phyloP scores from a whole-genome alignment of 768 basidiomycete species.

The Kondoa malvinella region DNA sequence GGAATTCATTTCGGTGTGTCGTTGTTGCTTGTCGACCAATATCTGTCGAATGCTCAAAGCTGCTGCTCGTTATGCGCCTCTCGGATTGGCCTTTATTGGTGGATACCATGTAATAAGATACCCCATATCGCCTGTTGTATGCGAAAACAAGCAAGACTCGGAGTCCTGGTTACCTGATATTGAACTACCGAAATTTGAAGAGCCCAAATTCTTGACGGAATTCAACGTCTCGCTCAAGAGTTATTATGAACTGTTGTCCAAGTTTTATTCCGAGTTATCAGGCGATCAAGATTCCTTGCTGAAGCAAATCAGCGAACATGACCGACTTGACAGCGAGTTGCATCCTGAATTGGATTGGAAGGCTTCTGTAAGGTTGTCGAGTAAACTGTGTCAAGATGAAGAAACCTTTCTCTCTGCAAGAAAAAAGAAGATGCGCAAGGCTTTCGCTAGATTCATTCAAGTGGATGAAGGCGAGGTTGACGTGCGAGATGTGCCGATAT shows the following conservation, averaged over 20 bases:
- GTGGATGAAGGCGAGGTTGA: conserved; percentile 27
- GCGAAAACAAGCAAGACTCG: background rate
- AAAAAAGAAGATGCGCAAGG: conserved; percentile 21
- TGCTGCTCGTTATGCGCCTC: too few relatives aligned
- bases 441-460: conserved; percentile 28
- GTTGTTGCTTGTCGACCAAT: too few relatives aligned
- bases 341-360: conserved; percentile 28
- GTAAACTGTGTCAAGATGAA: conserved; percentile 25
- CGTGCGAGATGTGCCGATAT: conserved; percentile 29
- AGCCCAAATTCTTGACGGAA: background rate
- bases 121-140: too few relatives aligned
- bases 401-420: conserved; percentile 24
- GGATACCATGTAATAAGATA: too few relatives aligned
- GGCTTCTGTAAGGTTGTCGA: conserved; percentile 26
- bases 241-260: background rate
- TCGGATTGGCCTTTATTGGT: too few relatives aligned
- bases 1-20: too few relatives aligned
- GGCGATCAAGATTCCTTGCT: conserved; percentile 9
- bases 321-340: conserved; percentile 17
- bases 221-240: background rate
- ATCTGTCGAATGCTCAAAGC: too few relatives aligned
- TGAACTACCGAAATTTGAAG: background rate
- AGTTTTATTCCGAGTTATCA: background rate
- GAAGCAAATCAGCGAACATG: conserved; percentile 51
- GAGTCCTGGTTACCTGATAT: background rate